Evolutionary conservation across 2,329 filamentous ascomycete genomes (phyloP), one percentile per base, ranked within the genome.

Genomic region (Monascus ruber): DNA sequence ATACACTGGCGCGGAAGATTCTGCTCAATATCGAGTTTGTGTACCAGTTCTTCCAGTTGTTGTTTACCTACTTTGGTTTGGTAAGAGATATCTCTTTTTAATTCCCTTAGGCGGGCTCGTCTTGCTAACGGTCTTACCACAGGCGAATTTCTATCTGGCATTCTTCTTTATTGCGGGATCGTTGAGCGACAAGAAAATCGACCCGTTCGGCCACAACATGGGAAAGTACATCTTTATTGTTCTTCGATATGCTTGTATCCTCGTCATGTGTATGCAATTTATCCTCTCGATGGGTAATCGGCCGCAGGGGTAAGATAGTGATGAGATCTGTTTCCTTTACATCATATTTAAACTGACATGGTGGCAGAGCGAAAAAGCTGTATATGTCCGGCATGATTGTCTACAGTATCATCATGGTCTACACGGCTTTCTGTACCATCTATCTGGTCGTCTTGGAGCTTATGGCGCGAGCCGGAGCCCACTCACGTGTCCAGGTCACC

Each of bases 151-250:
- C 72, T 98, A 96, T 63, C 79, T 98, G 38, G 94, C 88, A 42
- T 98, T 98, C 68, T 98, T 88, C 74, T 98, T 98, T 69, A 82
- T 98, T 49, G 87, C 87, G 24, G 91, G 91, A 33, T 93, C 88
- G 32, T 73, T 98, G 10, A 76, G 83, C 0, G 86, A 96, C 53
- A 68, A 76, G 0, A 69, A 70, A 25, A 71, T 93, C 48, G 91
- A 98, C 60, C 93, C 93, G 0, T 98, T 98, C 51, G 88, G 88
- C 10, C 84, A 94, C 63, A 74, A 79, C 46, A 81, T 94, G 47
- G 89, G 85, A 36, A 77, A 77, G 48, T 78, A 83, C 65, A 84
- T 98, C 59, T 98, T 96, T 64, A 76, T 79, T 45, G 72, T 95
- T 43, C 69, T 98, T 32, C 79, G 87, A 38, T 98, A 96, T 63